Evolutionary conservation across 1,284 basidiomycete species (phyloP), one percentile per base, ranked within the genome.

Genomic region (Inonotus hispidus): DNA sequence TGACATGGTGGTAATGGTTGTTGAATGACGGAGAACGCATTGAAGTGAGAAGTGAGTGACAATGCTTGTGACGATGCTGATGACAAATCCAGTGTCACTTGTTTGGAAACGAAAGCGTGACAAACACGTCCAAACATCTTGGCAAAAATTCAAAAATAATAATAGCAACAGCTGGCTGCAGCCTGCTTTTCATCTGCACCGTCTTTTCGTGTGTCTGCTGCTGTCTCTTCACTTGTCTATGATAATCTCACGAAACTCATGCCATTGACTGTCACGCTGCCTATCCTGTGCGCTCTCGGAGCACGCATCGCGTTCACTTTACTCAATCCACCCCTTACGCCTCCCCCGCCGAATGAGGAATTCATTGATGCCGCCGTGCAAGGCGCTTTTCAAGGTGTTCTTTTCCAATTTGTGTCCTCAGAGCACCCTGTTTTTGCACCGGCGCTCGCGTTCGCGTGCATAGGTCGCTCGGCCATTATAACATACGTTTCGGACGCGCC

Each of bases 321-420:
- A 63, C 71, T 83, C 68, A 79, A 71, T 60, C 62, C 76, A 60
- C 70, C 72, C 58, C 70, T 78, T 56, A 74, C 71, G 61, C 72
- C 77, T 63, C 62, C 69, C 66, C 63, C 56, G n/a, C 70, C 71
- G 49, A 41, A 32, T n/a, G 58, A 56, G 16, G 53, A 14, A 73
- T 80, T 66, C 47, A 78, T 80, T 63, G 82, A 88, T 68, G 77
- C 78, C 66, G 73, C 90, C 70, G 81, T 92, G 63, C 74, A 81
- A 59, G 89, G 89, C 59, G 78, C 85, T 66, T 85, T 87, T 78
- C 86, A 90, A 72, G 89, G 89, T 56, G 81, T 88, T 65, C 85
- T 81, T 27, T 75, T 92, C 52, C 86, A 89, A 69, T 86, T 82
- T 68, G 77, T 85, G 59, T 78, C 82, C 64, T 77, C 75, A 62